Percentiles rank a stretch among this genome's conserved stretches.
Conservation (phyloP, 495 filamentous ascomycete species). For the Lophiostoma macrostomum region DNA sequence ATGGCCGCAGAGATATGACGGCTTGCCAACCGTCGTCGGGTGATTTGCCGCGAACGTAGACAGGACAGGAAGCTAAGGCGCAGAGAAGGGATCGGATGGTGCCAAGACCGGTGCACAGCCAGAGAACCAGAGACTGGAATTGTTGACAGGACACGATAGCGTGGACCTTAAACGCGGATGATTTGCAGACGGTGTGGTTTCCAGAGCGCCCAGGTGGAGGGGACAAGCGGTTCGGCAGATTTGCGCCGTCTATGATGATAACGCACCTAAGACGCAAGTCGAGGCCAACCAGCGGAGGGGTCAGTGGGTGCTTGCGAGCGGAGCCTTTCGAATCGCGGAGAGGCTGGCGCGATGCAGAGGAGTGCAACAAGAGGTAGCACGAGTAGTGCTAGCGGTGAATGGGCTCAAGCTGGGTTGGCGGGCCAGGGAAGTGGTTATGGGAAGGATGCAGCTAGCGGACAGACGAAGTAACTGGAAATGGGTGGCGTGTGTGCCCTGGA, state of each 20-base stretch:
- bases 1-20: slow-evolving; percentile 44
- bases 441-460: slow-evolving; percentile 27
- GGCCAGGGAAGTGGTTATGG: slow-evolving; percentile 14
- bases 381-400: slow-evolving; percentile 32
- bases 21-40: slow-evolving; percentile 31
- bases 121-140: slow-evolving; percentile 34
- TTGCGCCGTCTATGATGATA: slow-evolving; percentile 34
- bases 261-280: slow-evolving; percentile 31
- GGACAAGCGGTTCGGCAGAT: slow-evolving; percentile 34
- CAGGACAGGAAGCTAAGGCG: slow-evolving; percentile 25
- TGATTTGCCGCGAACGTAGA: slow-evolving; percentile 27
- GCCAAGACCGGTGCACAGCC: slow-evolving; percentile 32
- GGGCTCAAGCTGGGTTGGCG: slow-evolving; percentile 11
- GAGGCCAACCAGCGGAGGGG: slow-evolving; percentile 16
- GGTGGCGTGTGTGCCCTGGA: slow-evolving; percentile 27
- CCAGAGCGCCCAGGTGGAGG: slow-evolving; percentile 27
- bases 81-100: slow-evolving; percentile 14
- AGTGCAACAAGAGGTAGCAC: slow-evolving; percentile 34
- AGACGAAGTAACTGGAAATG: slow-evolving; percentile 18
- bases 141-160: slow-evolving; percentile 40
- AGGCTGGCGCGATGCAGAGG: slow-evolving; percentile 22
- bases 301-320: slow-evolving; percentile 1
- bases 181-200: slow-evolving; percentile 39
- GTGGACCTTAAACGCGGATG: slow-evolving; percentile 41
- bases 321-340: slow-evolving; percentile 31